Base-by-base conservation (phyloP, 352 stramenopile species). In the Elongisporangium anandrum region DNA sequence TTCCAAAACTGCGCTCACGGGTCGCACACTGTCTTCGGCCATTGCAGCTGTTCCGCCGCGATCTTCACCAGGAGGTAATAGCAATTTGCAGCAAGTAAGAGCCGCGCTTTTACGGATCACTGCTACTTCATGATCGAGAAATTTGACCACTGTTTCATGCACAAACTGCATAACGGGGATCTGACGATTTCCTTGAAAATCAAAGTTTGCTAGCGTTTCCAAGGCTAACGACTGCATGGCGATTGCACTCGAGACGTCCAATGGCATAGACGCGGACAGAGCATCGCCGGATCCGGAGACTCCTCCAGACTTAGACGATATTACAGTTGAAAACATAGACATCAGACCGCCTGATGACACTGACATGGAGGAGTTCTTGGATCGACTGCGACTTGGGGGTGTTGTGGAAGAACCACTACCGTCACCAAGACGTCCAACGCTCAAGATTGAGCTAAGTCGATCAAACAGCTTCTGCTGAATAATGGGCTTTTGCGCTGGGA, bases 161-260 rank as follows among this genome's bases (percentile, higher is more conserved):
- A 95, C 85, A 66, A 93, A 93, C 55, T 92, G 81, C 79, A 95
- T 87, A 68, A 95, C 87, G 10, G 87, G 87, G 41, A 95, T 92
- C 23, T 87, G 71, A 17, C 85, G 83, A 53, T 92, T 95, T 19
- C 85, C 85, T 39, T 90, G 79, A 52, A 95, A 95, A 52, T 95
- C 85, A 60, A 95, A 95, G 26, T 86, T 91, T 6, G 85, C 83
- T 7, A 95, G 69, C 29, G 87, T 95, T 59, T 95, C 87, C 16
- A 95, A 66, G 29, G 87, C 87, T 12, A 95, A 81, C 6, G 81
- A 77, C 63, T 95, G 86, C 84, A 93, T 92, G 20, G 73, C 69
- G 20, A 90, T 90, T n/a, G 77, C 77, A 0, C 70, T 75, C 8
- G 80, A 75, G 6, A 76, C 72, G 16, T 76, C 66, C 63, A 81